Base-by-base conservation (phyloP, 495 filamentous ascomycete species). In the Tuber magnatum region DNA sequence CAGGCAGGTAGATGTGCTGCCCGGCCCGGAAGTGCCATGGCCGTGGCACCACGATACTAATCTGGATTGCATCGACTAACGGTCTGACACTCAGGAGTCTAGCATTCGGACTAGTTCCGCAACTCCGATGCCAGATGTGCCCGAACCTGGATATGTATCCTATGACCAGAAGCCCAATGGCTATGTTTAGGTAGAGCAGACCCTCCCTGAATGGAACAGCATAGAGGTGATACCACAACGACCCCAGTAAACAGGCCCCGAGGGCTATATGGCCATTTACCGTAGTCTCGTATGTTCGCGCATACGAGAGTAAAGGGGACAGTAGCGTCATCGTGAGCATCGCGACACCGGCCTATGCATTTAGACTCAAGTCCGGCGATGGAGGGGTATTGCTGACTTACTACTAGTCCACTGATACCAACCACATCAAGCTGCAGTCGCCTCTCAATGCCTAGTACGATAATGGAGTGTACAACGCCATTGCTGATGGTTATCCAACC, bases 21-120 rank as follows among this genome's bases (percentile, higher is more conserved):
- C 84, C 78, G 16, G 82, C 82, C 24, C 70, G 74, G 22, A 84
- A 74, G 10, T 22, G 39, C 83, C 79, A 85, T 18, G 75, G 82
- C 44, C 44, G 44, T 48, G 44, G 44, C 0, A 48, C 44, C 44
- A 22, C 44, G 18, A 48, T 48, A 8, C 1, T 48, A 22, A 48
- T 71, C 18, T 38, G 73, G 18, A 70, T 22, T 39, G n/a, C 73
- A 24, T 71, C 22, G 40, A 39, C 51, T 1, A 74, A 46, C 24
- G 48, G 77, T n/a, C 41, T 69, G 14, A 71, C 46, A 69, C 24
- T 40, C 12, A 73, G 71, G 48, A 20, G 71, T 51, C 73, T 68
- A 43, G 70, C 71, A 68, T 51, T 46, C 51, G n/a, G 71, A 43
- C 79, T 69, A 24, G 65, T 24, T 44, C 48, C 69, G 68, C 71